Percentiles rank a stretch among this genome's conserved stretches.
phyloP scores from a whole-genome alignment of 306 rosid species.

The Cucurbita pepo region DNA sequence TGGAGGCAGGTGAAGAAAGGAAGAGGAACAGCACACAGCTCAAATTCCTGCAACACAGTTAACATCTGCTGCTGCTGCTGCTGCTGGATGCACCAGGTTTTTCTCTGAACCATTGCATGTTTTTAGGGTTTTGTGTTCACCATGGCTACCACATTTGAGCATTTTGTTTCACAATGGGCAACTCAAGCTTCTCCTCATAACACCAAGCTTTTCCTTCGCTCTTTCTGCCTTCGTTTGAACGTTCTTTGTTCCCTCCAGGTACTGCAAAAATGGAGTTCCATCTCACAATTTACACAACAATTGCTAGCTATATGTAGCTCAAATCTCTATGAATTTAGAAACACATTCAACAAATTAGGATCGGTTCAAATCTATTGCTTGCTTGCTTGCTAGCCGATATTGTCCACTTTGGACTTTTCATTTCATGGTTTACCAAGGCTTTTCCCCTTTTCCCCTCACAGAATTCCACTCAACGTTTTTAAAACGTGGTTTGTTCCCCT shows the following conservation, averaged over 20 bases:
- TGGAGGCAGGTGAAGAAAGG: background rate
- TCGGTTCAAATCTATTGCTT: too few species aligned
- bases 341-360: too few species aligned
- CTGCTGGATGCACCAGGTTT: background rate
- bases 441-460: too few species aligned
- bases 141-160: background rate
- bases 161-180: conserved; percentile 28
- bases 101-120: too few species aligned
- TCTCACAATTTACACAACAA: background rate
- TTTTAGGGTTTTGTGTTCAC: background rate
- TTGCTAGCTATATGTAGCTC: background rate
- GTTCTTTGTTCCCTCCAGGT: conserved; percentile 41
- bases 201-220: conserved; percentile 38
- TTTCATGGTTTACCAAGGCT: too few species aligned
- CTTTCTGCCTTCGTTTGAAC: conserved; percentile 43
- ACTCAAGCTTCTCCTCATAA: conserved; percentile 47
- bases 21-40: background rate
- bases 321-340: background rate
- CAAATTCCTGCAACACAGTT: background rate
- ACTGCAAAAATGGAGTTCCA: conserved; percentile 15
- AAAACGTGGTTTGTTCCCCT: too few species aligned
- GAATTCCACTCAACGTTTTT: too few species aligned
- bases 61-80: background rate
- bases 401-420: too few species aligned
- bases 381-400: too few species aligned